These are phyloP conservation scores for Phialocephala subalpina DNA, from an alignment of 2,329 filamentous ascomycete species.

Conservation along the genomic window DNA sequence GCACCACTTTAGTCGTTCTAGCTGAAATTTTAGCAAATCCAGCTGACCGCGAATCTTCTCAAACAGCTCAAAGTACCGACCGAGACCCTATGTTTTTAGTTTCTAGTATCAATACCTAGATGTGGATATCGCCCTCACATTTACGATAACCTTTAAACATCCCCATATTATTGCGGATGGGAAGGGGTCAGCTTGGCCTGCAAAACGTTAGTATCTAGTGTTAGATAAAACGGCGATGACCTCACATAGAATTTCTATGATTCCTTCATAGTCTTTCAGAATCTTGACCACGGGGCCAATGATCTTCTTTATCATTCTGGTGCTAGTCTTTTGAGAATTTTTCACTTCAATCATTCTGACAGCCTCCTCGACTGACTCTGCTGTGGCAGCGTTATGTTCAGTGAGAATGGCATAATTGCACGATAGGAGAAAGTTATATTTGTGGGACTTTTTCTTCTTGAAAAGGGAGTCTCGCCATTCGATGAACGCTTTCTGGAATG, in stretches of 20 bases:
- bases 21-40: neutral
- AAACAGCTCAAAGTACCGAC: neutral
- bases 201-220: neutral
- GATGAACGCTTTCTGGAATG: neutral
- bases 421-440: neutral
- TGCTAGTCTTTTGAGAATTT: neutral
- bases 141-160: neutral
- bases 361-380: neutral
- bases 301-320: neutral
- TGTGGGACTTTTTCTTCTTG: constrained; percentile 2
- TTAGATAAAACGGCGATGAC: neutral
- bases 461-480: constrained; percentile 1
- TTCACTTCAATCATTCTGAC: neutral
- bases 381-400: neutral
- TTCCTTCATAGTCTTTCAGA: neutral
- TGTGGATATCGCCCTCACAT: neutral
- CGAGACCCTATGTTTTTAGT: neutral
- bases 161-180: constrained; percentile 1
- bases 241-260: neutral
- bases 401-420: neutral
- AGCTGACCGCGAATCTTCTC: neutral
- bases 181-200: neutral
- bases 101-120: neutral
- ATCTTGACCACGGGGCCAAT: neutral
- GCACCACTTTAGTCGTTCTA: constrained; percentile 1